Base-by-base conservation (phyloP, 208 protist species). In the Trypanosoma lewisi region DNA sequence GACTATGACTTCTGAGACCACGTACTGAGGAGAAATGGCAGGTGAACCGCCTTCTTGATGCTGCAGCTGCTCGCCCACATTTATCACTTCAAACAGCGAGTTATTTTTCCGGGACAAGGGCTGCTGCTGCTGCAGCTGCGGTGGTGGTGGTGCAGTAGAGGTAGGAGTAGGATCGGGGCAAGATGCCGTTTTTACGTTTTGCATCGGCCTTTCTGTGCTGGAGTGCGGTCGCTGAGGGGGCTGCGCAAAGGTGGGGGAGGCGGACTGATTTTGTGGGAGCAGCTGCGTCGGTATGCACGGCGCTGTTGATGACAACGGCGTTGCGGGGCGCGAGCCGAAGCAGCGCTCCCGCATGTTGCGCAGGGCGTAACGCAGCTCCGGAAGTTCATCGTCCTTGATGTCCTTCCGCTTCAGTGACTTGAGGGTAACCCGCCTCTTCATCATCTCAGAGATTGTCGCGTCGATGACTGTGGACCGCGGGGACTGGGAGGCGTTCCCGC, bases 381-480 rank as follows among this genome's bases (percentile, higher is more conserved):
- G 77, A 28, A 89, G 84, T 56, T 84, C 82, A 41, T 44, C 62
- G 44, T 91, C 84, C 4, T 85, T 78, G 49, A 91, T 83, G 39
- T 88, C 74, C 30, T 85, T 84, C 6, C 89, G 78, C 73, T 86
- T 88, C 28, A 95, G 65, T 21, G 85, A 89, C 59, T 78, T 85
- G 21, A 95, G 77, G 9, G 76, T 95, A 48, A 95, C 91, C 31
- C 76, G 77, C 8, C 57, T 60, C 17, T 77, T 70, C 44, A 77
- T 79, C 77, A 75, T 53, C 63, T 56, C 70, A 51, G 45, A 66
- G 49, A 76, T 69, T 37, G 72, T 63, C 33, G 52, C 28, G 30
- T 69, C 70, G n/a, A 70, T 65, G 39, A 69, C 62, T 6, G 62
- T 56, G 19, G 58, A 27, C 34, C 39, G 21, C 30, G 14, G 36